Evolutionary conservation across 495 filamentous ascomycete genomes (phyloP), one percentile per base, ranked within the genome.

Genomic region (Penicillium manginii): DNA sequence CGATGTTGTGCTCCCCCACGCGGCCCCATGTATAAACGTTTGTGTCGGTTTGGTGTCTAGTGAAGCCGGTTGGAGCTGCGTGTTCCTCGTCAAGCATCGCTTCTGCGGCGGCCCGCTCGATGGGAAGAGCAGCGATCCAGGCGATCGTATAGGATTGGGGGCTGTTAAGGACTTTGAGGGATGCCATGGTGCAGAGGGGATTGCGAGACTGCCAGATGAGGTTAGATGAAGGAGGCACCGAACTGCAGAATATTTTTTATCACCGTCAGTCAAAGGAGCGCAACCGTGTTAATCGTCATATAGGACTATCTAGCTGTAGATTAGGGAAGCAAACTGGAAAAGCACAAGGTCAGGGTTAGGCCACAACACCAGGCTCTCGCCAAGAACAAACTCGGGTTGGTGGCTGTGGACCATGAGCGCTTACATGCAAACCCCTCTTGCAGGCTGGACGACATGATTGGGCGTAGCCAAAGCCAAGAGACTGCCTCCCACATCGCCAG

Each of bases 1-100:
- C 69, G 21, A 70, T 47, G 33, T 70, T 70, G 37, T 76, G 73
- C 15, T 59, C 55, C n/a, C 68, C 62, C 4, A 73, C 61, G 5
- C 74, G 67, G 31, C 77, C 77, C 11, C 70, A 75, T n/a, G 42
- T 48, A 23, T 55, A 55, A 17, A 17, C 3, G 17, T 55, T 55
- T 0, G n/a, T 10, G 18, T 55, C 54, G 45, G 29, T 17, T 17
- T 29, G 17, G 26, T 21, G 15, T 49, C 26, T 22, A 11, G 7
- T 18, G 42, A 62, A 58, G 17, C 52, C 57, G 8, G 10, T 11
- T 31, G 53, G 53, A 8, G n/a, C 3, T 1, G 2, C 4, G n/a
- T 55, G 54, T 0, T 12, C 10, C 12, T 55, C 43, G 14, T 55
- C 43, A 23, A 55, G 54, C 26, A 49, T 48, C 7, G 54, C 55